Conservation (phyloP, 2,329 filamentous ascomycete species). For the Sporothrix curviconia region DNA sequence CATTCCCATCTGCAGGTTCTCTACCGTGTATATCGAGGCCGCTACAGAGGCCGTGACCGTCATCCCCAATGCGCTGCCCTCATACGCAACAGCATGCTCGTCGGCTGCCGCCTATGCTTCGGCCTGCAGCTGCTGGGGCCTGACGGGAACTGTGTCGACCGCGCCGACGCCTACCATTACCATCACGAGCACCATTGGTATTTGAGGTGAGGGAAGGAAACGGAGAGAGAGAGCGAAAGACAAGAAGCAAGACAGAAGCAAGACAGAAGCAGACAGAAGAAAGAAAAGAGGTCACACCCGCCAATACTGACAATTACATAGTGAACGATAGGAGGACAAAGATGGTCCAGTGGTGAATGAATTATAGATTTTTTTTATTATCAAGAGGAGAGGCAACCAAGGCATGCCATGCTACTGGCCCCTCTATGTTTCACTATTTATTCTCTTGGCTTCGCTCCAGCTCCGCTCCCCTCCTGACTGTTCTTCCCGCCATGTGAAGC, state of each 20-base stretch:
- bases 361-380: too few relatives aligned
- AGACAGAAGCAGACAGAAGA: not conserved
- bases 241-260: not conserved
- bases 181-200: constrained; percentile 36
- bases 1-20: constrained; percentile 1
- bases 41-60: constrained; percentile 35
- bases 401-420: too few relatives aligned
- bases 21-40: constrained; percentile 14
- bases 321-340: too few relatives aligned
- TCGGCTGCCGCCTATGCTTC: constrained; percentile 32
- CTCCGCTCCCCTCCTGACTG: too few relatives aligned
- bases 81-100: constrained; percentile 36
- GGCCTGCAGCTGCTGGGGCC: constrained; percentile 40
- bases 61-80: constrained; percentile 29
- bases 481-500: too few relatives aligned
- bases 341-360: too few relatives aligned
- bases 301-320: too few relatives aligned
- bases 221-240: not conserved
- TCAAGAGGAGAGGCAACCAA: too few relatives aligned
- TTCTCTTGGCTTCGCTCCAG: too few relatives aligned
- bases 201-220: constrained; percentile 27
- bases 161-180: constrained; percentile 34
- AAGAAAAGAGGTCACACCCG: too few relatives aligned
- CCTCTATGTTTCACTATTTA: too few relatives aligned
- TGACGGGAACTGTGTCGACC: constrained; percentile 34